Conservation (phyloP, 352 stramenopile species). For the Sclerospora graminicola region DNA sequence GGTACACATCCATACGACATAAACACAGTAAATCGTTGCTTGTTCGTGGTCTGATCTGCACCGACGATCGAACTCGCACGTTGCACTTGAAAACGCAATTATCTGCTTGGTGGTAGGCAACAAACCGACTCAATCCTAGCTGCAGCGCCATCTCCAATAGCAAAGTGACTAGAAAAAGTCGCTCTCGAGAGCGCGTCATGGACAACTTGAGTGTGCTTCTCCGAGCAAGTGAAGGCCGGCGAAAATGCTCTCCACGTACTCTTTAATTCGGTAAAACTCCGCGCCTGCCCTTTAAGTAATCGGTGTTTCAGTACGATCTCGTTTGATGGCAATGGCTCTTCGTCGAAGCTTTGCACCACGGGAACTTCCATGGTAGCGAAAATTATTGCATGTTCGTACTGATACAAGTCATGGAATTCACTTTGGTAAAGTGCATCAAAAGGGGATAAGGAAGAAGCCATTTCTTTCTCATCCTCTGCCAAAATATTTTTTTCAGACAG, state of each 20-base stretch:
- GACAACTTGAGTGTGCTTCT: conserved; percentile 65
- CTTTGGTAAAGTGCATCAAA: conserved; percentile 35
- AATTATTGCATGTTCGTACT: conserved; percentile 30
- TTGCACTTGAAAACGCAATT: conserved; percentile 12
- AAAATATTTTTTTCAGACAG: background rate
- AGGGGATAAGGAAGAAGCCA: conserved; percentile 7
- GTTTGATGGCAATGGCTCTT: background rate
- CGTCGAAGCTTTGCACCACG: background rate
- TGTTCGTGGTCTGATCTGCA: background rate
- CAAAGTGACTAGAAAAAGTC: conserved; percentile 26
- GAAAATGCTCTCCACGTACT: conserved; percentile 25
- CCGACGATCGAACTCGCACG: background rate
- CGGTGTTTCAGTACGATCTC: background rate
- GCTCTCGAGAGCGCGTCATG: conserved; percentile 13
- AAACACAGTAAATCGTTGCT: conserved; percentile 10
- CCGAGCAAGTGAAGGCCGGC: conserved; percentile 49
- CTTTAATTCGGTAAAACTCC: conserved; percentile 1
- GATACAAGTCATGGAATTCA: conserved; percentile 35
- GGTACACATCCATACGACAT: conserved; percentile 24
- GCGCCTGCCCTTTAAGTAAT: background rate
- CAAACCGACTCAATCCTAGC: conserved; percentile 24
- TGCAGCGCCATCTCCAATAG: conserved; percentile 24
- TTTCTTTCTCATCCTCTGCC: background rate
- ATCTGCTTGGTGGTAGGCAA: conserved; percentile 43
- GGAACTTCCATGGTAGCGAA: conserved; percentile 28